These are phyloP conservation scores for Leucocoprinus leucothites DNA, from an alignment of 768 basidiomycete genomes.

Conservation along the genomic window DNA sequence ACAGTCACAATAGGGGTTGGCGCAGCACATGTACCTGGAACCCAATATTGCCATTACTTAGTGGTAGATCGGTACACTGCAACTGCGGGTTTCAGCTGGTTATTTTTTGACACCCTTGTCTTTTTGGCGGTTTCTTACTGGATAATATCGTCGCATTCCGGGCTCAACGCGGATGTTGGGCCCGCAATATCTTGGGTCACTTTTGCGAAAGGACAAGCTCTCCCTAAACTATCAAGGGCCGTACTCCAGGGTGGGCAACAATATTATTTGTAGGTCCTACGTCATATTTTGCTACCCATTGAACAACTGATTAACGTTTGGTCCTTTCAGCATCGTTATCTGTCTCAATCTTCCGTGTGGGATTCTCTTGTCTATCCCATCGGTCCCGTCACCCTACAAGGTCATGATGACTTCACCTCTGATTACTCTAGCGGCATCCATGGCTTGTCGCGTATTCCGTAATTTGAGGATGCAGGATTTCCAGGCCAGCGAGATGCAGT, in stretches of 20 bases:
- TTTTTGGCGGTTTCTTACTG: background rate
- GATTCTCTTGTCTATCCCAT: background rate
- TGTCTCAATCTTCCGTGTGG: background rate
- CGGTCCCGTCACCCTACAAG: background rate
- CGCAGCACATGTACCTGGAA: background rate
- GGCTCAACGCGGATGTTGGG: background rate
- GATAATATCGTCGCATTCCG: background rate
- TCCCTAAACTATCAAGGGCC: background rate
- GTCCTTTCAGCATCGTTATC: background rate
- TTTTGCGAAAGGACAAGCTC: background rate
- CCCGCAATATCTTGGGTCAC: background rate
- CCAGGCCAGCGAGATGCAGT: too few species aligned
- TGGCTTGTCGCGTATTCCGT: background rate
- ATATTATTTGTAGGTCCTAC: background rate
- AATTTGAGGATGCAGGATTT: background rate
- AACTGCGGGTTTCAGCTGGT: background rate
- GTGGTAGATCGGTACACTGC: background rate
- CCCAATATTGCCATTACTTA: background rate
- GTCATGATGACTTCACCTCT: background rate
- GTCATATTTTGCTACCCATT: background rate
- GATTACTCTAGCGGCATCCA: background rate
- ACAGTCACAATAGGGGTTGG: background rate
- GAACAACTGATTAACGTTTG: background rate
- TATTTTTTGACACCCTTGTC: background rate
- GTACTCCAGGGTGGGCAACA: background rate